Base-by-base conservation (phyloP, 176 grass and related monocot species). In the Hsuehochloa calcarea region DNA sequence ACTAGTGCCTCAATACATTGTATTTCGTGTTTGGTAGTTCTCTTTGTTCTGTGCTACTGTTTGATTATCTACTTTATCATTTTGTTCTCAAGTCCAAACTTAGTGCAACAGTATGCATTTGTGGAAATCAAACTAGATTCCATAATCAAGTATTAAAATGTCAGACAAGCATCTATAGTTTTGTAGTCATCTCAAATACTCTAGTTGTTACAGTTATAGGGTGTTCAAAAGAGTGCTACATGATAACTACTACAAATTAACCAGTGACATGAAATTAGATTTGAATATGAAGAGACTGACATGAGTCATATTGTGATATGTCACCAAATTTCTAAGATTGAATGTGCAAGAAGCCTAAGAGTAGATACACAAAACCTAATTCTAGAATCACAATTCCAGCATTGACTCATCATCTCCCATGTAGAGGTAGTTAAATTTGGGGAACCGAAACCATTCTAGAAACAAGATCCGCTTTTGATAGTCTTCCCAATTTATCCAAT, bases 21-120 rank as follows among this genome's bases (percentile, higher is more conserved):
- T 71, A 51, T 78, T 83, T 72, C 3, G 55, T 83, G 17, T 63
- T 38, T 64, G 17, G 10, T 88, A 82, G 34, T 31, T 46, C 70
- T 69, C 16, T 63, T 83, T 52, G 31, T 35, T 65, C 16, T 52
- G 19, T 52, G 50, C 22, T 77, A 34, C 50, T 40, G 27, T 78
- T 71, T 88, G 10, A 8, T 56, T 65, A 52, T 61, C 80, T 56
- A 49, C 6, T 84, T 49, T 12, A 44, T 65, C 0, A 19, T 79
- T 56, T 43, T 55, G 3, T 79, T 3, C 17, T 5, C 13, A 84
- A 72, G 44, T 72, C 35, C 25, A 73, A 68, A 72, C 15, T 52
- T 64, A 19, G 5, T 66, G 17, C 14, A 43, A 43, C 17, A 64
- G 11, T 77, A 50, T 70, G 41, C 41, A 14, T 50, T 63, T 88